Percentiles rank a stretch among this genome's conserved stretches.
Conservation (phyloP, 345 rosid genomes). For the Linum tenue region DNA sequence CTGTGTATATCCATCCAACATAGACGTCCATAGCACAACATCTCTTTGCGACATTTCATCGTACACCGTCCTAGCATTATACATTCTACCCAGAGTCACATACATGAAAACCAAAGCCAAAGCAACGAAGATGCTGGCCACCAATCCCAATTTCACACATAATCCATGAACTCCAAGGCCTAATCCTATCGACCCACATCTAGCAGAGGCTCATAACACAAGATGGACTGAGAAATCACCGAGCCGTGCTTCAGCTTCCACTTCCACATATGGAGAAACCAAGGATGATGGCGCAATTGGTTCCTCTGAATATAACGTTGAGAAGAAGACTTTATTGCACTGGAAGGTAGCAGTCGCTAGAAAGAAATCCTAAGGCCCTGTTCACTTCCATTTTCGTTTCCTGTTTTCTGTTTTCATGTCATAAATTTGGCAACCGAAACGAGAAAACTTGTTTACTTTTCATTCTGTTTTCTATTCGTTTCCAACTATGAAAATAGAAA, state of each 20-base stretch:
- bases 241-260: conserved; percentile 24
- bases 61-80: conserved; percentile 35
- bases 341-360: background rate
- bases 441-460: no score
- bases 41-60: conserved; percentile 45
- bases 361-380: no score
- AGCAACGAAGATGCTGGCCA: conserved; percentile 34
- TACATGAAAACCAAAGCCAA: conserved; percentile 44
- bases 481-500: no score
- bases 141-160: conserved; percentile 40
- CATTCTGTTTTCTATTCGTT: no score
- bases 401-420: no score
- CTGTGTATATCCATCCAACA: conserved; percentile 60
- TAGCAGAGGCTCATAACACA: conserved; percentile 46
- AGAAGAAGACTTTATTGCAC: background rate
- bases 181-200: conserved; percentile 11
- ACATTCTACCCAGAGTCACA: conserved; percentile 22
- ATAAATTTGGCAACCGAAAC: no score
- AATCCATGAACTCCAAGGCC: conserved; percentile 36
- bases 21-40: conserved; percentile 46
- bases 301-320: background rate
- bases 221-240: conserved; percentile 58
- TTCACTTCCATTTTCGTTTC: no score
- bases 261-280: conserved; percentile 36
- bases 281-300: background rate